Evolutionary conservation across 345 rosid genomes (phyloP), one percentile per base, ranked within the genome.

Genomic region (Zanthoxylum bungeanum): DNA sequence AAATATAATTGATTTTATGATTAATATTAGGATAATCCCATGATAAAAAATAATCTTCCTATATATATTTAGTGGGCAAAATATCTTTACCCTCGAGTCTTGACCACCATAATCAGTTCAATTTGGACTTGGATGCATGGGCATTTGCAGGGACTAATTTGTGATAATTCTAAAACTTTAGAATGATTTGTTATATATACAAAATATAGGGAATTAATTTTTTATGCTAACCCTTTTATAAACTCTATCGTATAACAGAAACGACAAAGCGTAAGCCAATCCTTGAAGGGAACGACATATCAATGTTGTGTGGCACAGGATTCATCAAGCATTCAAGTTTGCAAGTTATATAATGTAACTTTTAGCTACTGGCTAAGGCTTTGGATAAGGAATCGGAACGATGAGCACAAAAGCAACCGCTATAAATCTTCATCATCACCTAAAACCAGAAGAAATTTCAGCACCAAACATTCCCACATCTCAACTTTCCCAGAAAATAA

Each of bases 371-470:
- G 3, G 19, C 60, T 7, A 44, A 28, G 63, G 19, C 49, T 55
- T 25, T 42, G 73, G 77, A 66, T 49, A 56, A 33, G 12, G 40
- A 10, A 44, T 36, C 37, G 66, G 62, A 73, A 74, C 36, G 34
- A 77, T 71, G 72, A 24, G 57, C 64, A 56, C 70, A 61, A 68
- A 73, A 37, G 27, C 57, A 0, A 39, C 75, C 27, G 37, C 77
- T 74, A 61, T 78, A 74, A 27, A 49, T 61, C 74, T 70, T 27
- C 81, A 77, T 59, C 64, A 50, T 62, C 78, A 66, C 39, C 78
- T 17, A n/a, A 40, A 71, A 30, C 47, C 69, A 12, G 60, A 61
- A 31, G 46, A 58, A 49, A 25, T 47, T 16, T 64, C 79, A 22
- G 9, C 68, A 36, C 52, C 52, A n/a, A 58, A 27, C 71, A 57